phyloP scores from a whole-genome alignment of 208 protist species.

The Trypanosoma cruzi region DNA sequence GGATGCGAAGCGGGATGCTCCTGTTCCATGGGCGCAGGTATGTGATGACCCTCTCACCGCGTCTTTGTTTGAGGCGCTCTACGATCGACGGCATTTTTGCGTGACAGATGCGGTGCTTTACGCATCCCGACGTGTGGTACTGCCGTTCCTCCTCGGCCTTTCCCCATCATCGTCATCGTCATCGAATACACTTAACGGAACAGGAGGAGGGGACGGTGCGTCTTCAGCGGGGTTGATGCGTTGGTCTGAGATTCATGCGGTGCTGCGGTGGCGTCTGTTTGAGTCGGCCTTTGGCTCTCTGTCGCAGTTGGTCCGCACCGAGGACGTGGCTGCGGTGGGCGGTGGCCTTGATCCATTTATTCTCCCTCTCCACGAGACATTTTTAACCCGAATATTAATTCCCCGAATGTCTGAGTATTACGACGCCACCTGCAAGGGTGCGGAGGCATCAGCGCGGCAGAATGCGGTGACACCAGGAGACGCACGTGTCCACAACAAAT shows the following conservation, averaged over 20 bases:
- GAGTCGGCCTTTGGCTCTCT: conserved; percentile 24
- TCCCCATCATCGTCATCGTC: neutral
- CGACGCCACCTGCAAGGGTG: neutral
- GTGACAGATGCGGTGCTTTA: conserved; percentile 21
- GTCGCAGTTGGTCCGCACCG: conserved; percentile 17
- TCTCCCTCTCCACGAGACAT: conserved; percentile 43
- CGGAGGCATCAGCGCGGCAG: neutral
- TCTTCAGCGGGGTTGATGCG: conserved; percentile 1
- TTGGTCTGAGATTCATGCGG: conserved; percentile 17
- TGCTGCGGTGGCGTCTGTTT: conserved; percentile 29
- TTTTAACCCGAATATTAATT: conserved; percentile 45
- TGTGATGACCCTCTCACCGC: conserved; percentile 10
- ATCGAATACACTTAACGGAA: neutral
- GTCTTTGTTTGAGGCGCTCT: conserved; percentile 20
- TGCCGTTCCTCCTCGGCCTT: conserved; percentile 21
- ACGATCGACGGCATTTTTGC: conserved; percentile 26
- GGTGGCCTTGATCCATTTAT: conserved; percentile 38
- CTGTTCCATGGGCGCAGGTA: conserved; percentile 7
- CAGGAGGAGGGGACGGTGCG: neutral
- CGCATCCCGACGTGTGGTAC: conserved; percentile 15
- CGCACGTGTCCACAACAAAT: neutral
- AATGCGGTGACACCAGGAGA: neutral
- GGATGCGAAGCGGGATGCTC: conserved; percentile 6
- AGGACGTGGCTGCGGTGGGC: conserved; percentile 18
- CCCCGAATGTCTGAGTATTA: conserved; percentile 56